phyloP scores from a whole-genome alignment of 2,329 filamentous ascomycete species.

The Cordyceps cateniannulata region DNA sequence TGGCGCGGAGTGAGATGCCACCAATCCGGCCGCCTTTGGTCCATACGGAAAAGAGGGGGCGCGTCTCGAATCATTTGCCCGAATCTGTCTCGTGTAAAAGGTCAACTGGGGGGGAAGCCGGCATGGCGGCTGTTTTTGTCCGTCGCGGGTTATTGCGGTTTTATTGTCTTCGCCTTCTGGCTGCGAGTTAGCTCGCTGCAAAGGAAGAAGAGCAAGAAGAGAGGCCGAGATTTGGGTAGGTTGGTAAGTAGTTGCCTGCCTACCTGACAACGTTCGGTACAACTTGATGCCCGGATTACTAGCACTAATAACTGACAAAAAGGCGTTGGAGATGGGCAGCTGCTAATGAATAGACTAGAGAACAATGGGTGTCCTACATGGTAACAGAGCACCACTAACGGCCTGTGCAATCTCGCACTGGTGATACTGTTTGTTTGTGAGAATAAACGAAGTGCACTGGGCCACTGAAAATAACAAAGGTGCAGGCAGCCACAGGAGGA shows the following conservation, averaged over 20 bases:
- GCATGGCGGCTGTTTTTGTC: background rate
- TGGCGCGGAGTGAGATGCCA: background rate
- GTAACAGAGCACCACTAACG: background rate
- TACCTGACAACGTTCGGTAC: background rate
- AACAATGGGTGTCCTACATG: too few species aligned
- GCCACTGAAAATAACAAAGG: background rate
- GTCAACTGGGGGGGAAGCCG: background rate
- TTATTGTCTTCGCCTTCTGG: too few species aligned
- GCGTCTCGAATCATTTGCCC: slow-evolving; percentile 2
- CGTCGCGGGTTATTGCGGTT: background rate
- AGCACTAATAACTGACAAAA: background rate
- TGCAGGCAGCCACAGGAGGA: background rate
- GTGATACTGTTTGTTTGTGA: background rate
- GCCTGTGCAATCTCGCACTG: background rate
- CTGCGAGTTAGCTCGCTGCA: too few species aligned
- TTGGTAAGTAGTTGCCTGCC: background rate
- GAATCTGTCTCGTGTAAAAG: background rate
- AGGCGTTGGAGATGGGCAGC: background rate
- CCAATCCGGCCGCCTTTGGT: background rate
- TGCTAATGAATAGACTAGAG: background rate
- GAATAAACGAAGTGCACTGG: background rate
- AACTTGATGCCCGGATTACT: slow-evolving; percentile 5
- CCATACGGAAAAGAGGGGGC: background rate
- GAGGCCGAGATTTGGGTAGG: too few species aligned
- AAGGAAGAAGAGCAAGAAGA: too few species aligned